Conservation (phyloP, 441 rosid species). For the Croton laevigatus region DNA sequence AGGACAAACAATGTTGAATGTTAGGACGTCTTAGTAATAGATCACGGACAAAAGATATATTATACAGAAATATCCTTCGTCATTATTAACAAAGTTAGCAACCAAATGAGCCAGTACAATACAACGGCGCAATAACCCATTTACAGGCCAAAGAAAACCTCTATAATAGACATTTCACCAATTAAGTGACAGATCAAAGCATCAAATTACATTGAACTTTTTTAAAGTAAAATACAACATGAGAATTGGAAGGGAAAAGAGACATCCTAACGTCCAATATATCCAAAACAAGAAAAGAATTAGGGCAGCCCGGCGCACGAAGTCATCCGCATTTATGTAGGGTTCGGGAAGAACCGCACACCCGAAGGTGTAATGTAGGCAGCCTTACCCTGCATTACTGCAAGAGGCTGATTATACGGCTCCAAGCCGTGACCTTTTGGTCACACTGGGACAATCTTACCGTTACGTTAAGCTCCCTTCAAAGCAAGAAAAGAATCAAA, state of each 20-base stretch:
- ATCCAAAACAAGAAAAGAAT: slow-evolving; percentile 1
- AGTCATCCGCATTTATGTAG: too few relatives aligned
- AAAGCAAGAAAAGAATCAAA: background rate
- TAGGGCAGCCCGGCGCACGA: too few relatives aligned
- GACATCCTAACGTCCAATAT: slow-evolving; percentile 5
- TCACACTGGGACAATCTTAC: too few relatives aligned
- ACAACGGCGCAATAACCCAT: background rate
- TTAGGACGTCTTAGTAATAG: background rate
- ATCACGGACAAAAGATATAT: background rate
- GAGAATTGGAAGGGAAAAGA: background rate
- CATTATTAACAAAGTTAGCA: slow-evolving; percentile 1
- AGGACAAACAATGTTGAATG: background rate
- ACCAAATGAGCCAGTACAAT: background rate
- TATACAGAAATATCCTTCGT: slow-evolving; percentile 1
- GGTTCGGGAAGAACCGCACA: too few relatives aligned
- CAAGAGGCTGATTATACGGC: too few relatives aligned
- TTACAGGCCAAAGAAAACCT: background rate
- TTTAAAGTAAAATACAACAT: background rate
- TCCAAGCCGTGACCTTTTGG: too few relatives aligned
- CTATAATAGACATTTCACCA: background rate
- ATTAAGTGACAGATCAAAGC: slow-evolving; percentile 8
- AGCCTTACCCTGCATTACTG: too few relatives aligned
- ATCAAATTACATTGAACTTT: background rate
- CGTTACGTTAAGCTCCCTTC: too few relatives aligned
- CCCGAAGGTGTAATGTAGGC: too few relatives aligned